Conservation (phyloP, 148 eudicot species). For the Fagopyrum tataricum region DNA sequence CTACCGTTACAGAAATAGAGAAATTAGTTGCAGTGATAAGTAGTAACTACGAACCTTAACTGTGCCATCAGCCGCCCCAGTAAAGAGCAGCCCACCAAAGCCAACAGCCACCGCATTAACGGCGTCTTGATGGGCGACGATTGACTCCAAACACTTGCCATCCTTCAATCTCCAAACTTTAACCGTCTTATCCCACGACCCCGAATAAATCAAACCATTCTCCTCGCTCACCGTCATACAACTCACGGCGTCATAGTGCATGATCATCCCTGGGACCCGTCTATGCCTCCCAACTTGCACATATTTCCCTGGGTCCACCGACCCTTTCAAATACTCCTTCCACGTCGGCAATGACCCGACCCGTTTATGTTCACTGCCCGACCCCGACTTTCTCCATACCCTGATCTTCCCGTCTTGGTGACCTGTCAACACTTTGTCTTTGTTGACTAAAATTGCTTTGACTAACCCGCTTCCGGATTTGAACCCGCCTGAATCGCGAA, state of each 20-base stretch:
- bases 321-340: constrained; percentile 37
- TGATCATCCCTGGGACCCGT: constrained; percentile 40
- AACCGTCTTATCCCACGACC: constrained; percentile 81
- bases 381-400: constrained; percentile 35
- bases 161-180: constrained; percentile 17
- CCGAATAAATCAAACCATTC: constrained; percentile 58
- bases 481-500: constrained; percentile 64
- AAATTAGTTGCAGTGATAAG: no score
- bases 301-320: constrained; percentile 60
- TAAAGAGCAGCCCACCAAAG: constrained; percentile 11
- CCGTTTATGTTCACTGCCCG: constrained; percentile 25
- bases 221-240: constrained; percentile 52
- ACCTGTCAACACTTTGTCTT: constrained; percentile 58
- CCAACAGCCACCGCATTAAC: constrained; percentile 10
- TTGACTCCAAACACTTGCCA: constrained; percentile 9
- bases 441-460: constrained; percentile 51
- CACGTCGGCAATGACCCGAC: constrained; percentile 63
- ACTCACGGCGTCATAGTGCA: constrained; percentile 75
- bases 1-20: no score
- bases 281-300: constrained; percentile 43
- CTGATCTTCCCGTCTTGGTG: constrained; percentile 89
- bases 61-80: constrained; percentile 12
- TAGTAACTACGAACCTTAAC: constrained; percentile 1
- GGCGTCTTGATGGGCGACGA: constrained; percentile 8
- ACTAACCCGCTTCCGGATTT: constrained; percentile 73